Evolutionary conservation across 2,329 filamentous ascomycete genomes (phyloP), one percentile per base, ranked within the genome.

Genomic region (Xylariaceae sp.): DNA sequence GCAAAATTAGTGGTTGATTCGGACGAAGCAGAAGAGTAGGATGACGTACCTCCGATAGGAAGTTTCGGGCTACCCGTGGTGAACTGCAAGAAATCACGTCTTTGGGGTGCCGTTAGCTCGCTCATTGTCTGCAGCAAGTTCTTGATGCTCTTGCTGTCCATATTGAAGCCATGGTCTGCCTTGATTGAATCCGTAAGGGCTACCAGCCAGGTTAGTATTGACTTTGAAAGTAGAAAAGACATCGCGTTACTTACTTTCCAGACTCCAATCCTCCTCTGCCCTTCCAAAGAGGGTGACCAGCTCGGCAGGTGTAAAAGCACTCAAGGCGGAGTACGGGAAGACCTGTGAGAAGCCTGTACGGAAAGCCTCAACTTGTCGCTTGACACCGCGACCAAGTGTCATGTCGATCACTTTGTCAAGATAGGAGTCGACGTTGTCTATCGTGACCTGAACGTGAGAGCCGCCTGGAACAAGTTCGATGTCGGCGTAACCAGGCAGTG

Each of bases 111-210:
- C 7, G 80, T 80, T 47, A 96, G 78, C 65, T 95, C 87, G 66
- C 90, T 96, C 94, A 99, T 97, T 10, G 86, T 86, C 62, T 96
- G 90, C 15, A 99, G 77, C 57, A 99, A 69, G 62, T 99, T 97
- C 62, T 86, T 90, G 42, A 99, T 90, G 63, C 88, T 96, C 73
- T 86, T 89, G 76, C 92, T 97, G 66, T 99, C 94, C 82, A 99
- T 94, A 62, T 97, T 99, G 75, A 89, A 99, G 9, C 94, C 94
- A 66, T 99, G 94, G 62, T 99, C 94, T 27, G 94, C 94, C 73
- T 99, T 99, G 74, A 99, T 92, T 0, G 92, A 96, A 65, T 99
- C 94, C 82, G 95, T 95, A 38, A 99, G 82, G 52, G 94, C 89
- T 94, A 52, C 39, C 43, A n/a, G 54, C 48, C 39, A 52, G 27